Conservation (phyloP, 805 yeast species). For the Yarrowia divulgata region DNA sequence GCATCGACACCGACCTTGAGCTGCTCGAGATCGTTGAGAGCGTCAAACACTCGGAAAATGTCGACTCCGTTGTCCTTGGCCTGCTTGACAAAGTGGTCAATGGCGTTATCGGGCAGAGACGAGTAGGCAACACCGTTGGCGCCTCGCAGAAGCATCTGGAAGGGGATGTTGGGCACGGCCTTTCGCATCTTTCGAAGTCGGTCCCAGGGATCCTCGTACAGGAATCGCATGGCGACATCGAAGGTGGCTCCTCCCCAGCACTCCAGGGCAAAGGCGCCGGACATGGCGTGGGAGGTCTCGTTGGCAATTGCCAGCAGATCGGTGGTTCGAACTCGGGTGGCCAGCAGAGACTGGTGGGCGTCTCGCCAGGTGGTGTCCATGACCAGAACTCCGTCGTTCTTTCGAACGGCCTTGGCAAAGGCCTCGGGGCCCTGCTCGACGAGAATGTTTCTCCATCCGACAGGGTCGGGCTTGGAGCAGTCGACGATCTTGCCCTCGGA, state of each 20-base stretch:
- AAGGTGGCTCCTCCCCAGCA: conserved; percentile 99
- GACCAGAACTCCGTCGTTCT: conserved; percentile 82
- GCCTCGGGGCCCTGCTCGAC: conserved; percentile 85
- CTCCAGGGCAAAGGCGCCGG: conserved; percentile 93
- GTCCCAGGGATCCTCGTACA: conserved; percentile 99
- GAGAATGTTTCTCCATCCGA: conserved; percentile 93
- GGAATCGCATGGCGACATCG: conserved; percentile 97
- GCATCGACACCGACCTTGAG: conserved; percentile 97
- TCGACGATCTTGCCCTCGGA: conserved; percentile 66
- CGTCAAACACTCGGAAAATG: conserved; percentile 97
- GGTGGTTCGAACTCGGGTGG: conserved; percentile 95
- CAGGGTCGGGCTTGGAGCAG: conserved; percentile 63
- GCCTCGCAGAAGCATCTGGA: conserved; percentile 99
- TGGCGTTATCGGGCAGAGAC: conserved; percentile 97
- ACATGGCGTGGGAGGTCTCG: conserved; percentile 86
- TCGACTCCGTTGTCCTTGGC: conserved; percentile 97
- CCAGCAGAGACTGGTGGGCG: conserved; percentile 96
- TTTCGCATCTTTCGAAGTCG: conserved; percentile 86
- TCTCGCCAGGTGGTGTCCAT: conserved; percentile 99
- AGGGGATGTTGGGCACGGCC: conserved; percentile 96
- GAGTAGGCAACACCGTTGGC: conserved; percentile 99
- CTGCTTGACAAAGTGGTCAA: conserved; percentile 93
- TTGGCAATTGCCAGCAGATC: conserved; percentile 93
- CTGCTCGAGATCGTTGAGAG: conserved; percentile 95
- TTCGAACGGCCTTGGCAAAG: conserved; percentile 87